Evolutionary conservation across 139 green algal genomes (phyloP), one percentile per base, ranked within the genome.

Genomic region (Diplosphaera chodatii): DNA sequence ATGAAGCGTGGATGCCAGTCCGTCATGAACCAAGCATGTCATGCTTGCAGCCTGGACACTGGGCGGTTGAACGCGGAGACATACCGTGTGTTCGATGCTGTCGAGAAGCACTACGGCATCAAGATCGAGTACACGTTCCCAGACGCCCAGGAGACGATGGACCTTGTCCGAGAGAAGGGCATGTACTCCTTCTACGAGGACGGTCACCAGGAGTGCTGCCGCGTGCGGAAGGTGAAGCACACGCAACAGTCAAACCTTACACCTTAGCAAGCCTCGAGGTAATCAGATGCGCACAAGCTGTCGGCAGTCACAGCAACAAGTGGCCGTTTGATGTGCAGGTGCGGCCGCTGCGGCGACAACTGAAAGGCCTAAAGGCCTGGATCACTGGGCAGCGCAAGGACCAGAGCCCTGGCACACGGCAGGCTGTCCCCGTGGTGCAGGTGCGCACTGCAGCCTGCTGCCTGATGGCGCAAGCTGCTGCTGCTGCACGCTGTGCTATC

Each of bases 371-470:
- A 30, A 88, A 92, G 66, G 91, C 91, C 32, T 99, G 95, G 95
- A 97, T 99, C 83, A 99, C 95, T 20, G 95, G 95, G 3, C 95
- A 99, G 90, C 85, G 95, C 76, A 98, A 98, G 86, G 95, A 99
- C 81, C 95, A 99, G 86, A 91, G 78, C 65, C 93, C 95, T 20
- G 95, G 95, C 73, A 99, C 95, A 4, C 84, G 95, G 55, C 83
- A 84, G 56, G 87, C 77, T 29, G 91, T 98, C 28, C 91, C 92
- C 1, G 87, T 95, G 15, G 89, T 93, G 31, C 86, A 90, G 77
- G 75, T 77, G 63, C 3, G 40, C 4, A 6, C 10, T 48, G 37
- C 8, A 48, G 63, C 5, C 63, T 22, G 63, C 20, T 37, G 63
- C 27, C 37, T 16, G 4, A 22, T 4, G 5, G 37, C 8, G 37